Evolutionary conservation across 352 stramenopile genomes (phyloP), one percentile per base, ranked within the genome.

Genomic region (Elongisporangium prolatum): DNA sequence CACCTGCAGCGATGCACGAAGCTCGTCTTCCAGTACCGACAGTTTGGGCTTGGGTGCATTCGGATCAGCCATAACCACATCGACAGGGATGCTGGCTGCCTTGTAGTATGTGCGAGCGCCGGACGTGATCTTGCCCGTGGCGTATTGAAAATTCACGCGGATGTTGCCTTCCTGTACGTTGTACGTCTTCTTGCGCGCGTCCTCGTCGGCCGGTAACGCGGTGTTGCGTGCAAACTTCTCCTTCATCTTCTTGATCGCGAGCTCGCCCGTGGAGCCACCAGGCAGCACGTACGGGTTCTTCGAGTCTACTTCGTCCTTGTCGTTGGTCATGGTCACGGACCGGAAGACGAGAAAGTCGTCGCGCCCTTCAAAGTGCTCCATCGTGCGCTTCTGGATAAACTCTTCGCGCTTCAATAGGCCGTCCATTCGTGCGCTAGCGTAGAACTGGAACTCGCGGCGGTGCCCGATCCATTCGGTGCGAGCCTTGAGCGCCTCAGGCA

Each of bases 241-340:
- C 55, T 89, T 95, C 91, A 98, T 98, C 55, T 97, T 97, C 61
- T 91, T 89, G 56, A 98, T 95, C 14, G 83, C 53, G 60, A 96
- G 72, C 57, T 93, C 83, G 21, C 85, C 81, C 0, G 77, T 80
- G 21, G 79, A 74, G 14, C 82, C 80, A 16, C 81, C 85, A 48
- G 85, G 81, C 13, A 92, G 62, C 48, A 92, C 72, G 57, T 91
- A 94, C 22, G 84, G 79, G 49, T 91, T 91, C 65, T 89, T 91
- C 10, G 68, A 71, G 48, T 92, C 81, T 2, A 90, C 61, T 60
- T 91, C 80, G 54, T 93, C 81, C 48, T 91, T 89, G 13, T 91
- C 80, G 2, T 71, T 80, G 11, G 75, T 74, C 17, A 98, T 65
- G 21, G 79, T 85, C 11, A 97, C 85, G 6, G 77, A 92, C 10